Percentiles rank a stretch among this genome's conserved stretches.
Conservation (phyloP, 352 stramenopile species). For the Pythium vanterpoolii region DNA sequence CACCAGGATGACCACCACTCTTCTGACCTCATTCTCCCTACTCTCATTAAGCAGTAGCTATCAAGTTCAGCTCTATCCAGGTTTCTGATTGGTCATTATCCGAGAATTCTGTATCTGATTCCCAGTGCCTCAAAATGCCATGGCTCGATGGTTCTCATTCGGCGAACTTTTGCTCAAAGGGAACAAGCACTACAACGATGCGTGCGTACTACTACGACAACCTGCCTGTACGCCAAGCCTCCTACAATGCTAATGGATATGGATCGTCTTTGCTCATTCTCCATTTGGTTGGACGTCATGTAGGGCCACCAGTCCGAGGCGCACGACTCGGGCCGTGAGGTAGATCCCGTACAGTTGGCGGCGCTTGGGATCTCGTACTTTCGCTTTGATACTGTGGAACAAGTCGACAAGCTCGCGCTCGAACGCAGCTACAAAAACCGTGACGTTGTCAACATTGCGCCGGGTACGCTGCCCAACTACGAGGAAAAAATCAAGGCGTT, state of each 20-base stretch:
- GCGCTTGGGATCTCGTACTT: conserved; percentile 23
- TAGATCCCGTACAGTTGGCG: conserved; percentile 5
- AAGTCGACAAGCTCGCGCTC: conserved; percentile 20
- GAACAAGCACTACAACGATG: conserved; percentile 8
- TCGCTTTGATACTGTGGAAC: conserved; percentile 22
- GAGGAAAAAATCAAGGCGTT: conserved; percentile 28
- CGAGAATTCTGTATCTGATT: neutral
- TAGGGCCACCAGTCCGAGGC: conserved; percentile 24
- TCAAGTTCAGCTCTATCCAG: conserved; percentile 13
- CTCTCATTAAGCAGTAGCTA: conserved; percentile 15
- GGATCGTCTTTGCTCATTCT: neutral
- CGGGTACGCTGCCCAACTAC: conserved; percentile 21
- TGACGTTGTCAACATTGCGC: conserved; percentile 27
- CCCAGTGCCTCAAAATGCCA: neutral
- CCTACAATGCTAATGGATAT: neutral
- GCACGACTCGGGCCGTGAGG: conserved; percentile 23
- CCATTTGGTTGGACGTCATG: neutral
- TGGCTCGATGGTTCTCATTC: conserved; percentile 15
- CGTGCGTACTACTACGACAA: conserved; percentile 30
- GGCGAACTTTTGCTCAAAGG: neutral
- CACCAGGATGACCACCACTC: neutral
- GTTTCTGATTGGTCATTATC: conserved; percentile 16
- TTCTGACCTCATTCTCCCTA: neutral
- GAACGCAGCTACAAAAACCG: conserved; percentile 28
- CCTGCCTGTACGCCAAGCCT: conserved; percentile 10